Percentiles rank a stretch among this genome's conserved stretches.
phyloP scores from a whole-genome alignment of 805 yeast genomes.

The Kurtzmaniella fragi region DNA sequence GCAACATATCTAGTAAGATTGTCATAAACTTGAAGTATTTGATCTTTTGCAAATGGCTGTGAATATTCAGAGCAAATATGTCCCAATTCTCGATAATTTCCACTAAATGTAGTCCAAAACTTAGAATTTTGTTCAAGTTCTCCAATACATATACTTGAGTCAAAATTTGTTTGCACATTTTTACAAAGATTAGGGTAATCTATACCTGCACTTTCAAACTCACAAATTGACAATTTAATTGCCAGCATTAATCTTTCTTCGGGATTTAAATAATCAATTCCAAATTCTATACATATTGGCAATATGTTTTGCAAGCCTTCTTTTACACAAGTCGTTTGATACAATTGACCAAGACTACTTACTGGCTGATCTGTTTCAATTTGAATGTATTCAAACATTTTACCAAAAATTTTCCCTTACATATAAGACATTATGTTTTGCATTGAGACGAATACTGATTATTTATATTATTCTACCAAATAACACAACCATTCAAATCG shows the following conservation, averaged over 20 bases:
- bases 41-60: slow-evolving; percentile 48
- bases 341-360: background rate
- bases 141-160: slow-evolving; percentile 17
- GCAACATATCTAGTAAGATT: slow-evolving; percentile 36
- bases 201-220: slow-evolving; percentile 44
- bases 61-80: slow-evolving; percentile 50
- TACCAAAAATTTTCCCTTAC: too few relatives aligned
- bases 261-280: slow-evolving; percentile 32
- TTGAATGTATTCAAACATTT: too few relatives aligned
- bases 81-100: slow-evolving; percentile 52
- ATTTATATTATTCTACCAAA: too few relatives aligned
- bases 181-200: slow-evolving; percentile 25
- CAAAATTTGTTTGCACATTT: slow-evolving; percentile 6
- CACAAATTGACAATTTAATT: slow-evolving; percentile 48
- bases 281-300: slow-evolving; percentile 34
- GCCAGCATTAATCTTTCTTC: slow-evolving; percentile 36
- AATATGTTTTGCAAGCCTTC: slow-evolving; percentile 37
- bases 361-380: too few relatives aligned
- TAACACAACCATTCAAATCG: too few relatives aligned
- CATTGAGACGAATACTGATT: too few relatives aligned
- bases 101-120: slow-evolving; percentile 73
- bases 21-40: slow-evolving; percentile 39
- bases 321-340: slow-evolving; percentile 26
- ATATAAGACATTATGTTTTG: too few relatives aligned
- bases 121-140: slow-evolving; percentile 43